Conservation (phyloP, 106 monocot genomes). For the Platanthera zijinensis region DNA sequence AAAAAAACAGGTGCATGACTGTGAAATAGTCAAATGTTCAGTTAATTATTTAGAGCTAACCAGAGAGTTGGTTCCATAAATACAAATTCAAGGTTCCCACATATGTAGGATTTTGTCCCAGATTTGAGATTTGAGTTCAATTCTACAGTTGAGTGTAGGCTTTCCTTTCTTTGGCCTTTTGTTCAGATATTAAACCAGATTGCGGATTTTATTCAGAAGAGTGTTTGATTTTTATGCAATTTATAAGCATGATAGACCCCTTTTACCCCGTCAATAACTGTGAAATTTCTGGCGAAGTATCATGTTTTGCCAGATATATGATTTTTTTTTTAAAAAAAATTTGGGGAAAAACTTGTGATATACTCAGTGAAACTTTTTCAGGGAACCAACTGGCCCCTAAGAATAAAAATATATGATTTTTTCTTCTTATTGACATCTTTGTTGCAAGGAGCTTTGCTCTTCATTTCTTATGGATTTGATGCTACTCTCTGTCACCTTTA, state of each 20-base stretch:
- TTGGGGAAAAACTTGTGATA: background rate
- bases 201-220: background rate
- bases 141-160: background rate
- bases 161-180: background rate
- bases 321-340: background rate
- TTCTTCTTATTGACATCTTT: background rate
- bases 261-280: background rate
- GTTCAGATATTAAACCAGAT: conserved; percentile 1
- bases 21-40: background rate
- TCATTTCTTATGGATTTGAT: background rate
- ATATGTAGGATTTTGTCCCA: background rate
- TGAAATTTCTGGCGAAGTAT: background rate
- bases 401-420: background rate
- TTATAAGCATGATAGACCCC: background rate
- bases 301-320: background rate
- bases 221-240: background rate
- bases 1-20: background rate
- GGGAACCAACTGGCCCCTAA: background rate
- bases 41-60: conserved; percentile 2
- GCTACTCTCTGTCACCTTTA: background rate
- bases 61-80: conserved; percentile 3
- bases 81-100: background rate
- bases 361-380: background rate
- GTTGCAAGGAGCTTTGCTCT: background rate
- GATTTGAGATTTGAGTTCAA: background rate